Conservation (phyloP, 805 yeast species). For the Osmozyma mogii region DNA sequence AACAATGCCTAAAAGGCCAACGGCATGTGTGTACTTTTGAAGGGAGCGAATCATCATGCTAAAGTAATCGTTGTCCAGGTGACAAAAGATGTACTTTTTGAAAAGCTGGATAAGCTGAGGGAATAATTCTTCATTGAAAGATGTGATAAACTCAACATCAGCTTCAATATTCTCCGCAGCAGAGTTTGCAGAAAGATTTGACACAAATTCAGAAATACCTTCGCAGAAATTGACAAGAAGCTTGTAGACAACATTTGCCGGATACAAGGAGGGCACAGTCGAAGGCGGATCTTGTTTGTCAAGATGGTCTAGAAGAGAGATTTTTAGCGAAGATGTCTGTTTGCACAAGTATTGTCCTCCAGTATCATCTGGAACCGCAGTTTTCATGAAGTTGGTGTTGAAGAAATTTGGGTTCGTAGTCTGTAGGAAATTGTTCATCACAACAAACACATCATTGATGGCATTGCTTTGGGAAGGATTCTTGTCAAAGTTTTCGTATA, state of each 20-base stretch:
- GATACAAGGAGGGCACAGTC: constrained; percentile 50
- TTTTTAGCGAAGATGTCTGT: constrained; percentile 38
- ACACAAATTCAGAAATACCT: constrained; percentile 52
- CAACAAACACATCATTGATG: constrained; percentile 43
- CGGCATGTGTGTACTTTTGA: constrained; percentile 74
- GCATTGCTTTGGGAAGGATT: constrained; percentile 50
- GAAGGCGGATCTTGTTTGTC: constrained; percentile 77
- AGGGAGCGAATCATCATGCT: constrained; percentile 61
- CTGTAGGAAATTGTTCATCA: constrained; percentile 22
- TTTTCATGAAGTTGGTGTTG: constrained; percentile 13
- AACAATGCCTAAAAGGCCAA: constrained; percentile 61
- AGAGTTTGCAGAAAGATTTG: constrained; percentile 29
- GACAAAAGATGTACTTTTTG: constrained; percentile 46
- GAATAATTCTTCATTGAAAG: constrained; percentile 22
- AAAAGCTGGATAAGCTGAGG: constrained; percentile 21
- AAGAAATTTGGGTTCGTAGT: constrained; percentile 15
- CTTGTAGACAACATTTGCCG: constrained; percentile 45
- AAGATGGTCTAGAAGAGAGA: constrained; percentile 61
- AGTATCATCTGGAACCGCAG: constrained; percentile 15
- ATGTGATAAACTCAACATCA: constrained; percentile 29
- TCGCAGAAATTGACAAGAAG: constrained; percentile 54
- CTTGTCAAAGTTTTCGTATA: constrained; percentile 58
- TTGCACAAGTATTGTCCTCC: constrained; percentile 28
- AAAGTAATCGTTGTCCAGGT: constrained; percentile 65
- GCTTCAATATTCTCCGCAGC: constrained; percentile 18